These are phyloP conservation scores for Vigna reflexopilosa DNA, from an alignment of 306 rosid species.

Conservation along the genomic window DNA sequence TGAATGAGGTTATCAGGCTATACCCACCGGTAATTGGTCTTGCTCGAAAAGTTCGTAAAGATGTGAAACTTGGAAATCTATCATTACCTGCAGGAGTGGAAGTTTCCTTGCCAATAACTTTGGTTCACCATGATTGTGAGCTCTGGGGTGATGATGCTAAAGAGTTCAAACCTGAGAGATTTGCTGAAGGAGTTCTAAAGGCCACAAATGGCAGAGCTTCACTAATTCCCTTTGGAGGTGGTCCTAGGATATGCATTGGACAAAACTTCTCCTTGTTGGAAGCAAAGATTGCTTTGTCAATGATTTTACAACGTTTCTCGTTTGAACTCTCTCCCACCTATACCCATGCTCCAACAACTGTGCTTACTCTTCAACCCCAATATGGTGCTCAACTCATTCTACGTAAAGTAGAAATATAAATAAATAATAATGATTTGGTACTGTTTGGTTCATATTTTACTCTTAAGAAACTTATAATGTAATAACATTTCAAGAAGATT, in stretches of 20 bases:
- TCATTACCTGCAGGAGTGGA: slow-evolving; percentile 53
- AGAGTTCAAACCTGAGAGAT: slow-evolving; percentile 69
- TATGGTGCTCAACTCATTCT: slow-evolving; percentile 52
- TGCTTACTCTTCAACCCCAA: slow-evolving; percentile 42
- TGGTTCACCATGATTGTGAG: slow-evolving; percentile 53
- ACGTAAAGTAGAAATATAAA: slow-evolving; percentile 33
- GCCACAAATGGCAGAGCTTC: slow-evolving; percentile 54
- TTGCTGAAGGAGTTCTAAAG: slow-evolving; percentile 57
- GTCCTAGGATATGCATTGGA: slow-evolving; percentile 70
- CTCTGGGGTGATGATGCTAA: slow-evolving; percentile 67
- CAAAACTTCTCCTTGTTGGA: slow-evolving; percentile 57
- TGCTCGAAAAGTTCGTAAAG: slow-evolving; percentile 1
- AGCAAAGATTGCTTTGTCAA: slow-evolving; percentile 48
- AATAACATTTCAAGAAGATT: not conserved
- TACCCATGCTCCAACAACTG: slow-evolving; percentile 41
- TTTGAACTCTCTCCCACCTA: slow-evolving; percentile 56
- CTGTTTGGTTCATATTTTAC: not conserved
- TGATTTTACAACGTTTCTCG: slow-evolving; percentile 54
- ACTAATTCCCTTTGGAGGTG: slow-evolving; percentile 69
- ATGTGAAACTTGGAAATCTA: slow-evolving; percentile 51
- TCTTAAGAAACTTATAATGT: not conserved
- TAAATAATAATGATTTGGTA: not conserved
- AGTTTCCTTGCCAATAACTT: slow-evolving; percentile 38
- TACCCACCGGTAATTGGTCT: slow-evolving; percentile 45
- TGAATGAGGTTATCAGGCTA: slow-evolving; percentile 63